These are phyloP conservation scores for Linum trigynum DNA, from an alignment of 345 rosid genomes.

Conservation along the genomic window DNA sequence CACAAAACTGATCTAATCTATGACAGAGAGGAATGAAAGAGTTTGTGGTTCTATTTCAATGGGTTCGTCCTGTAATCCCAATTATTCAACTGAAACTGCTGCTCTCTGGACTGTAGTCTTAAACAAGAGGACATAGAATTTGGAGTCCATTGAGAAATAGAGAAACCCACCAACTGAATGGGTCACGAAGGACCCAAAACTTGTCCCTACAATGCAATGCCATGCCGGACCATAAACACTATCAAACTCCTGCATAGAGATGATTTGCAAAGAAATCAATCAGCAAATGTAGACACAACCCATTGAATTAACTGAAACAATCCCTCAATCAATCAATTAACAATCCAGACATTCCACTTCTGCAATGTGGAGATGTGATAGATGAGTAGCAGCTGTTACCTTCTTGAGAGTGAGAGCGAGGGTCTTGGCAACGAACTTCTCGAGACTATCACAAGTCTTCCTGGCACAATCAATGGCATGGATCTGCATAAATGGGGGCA, in stretches of 20 bases:
- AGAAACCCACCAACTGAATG: conserved; percentile 55
- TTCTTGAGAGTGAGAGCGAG: conserved; percentile 61
- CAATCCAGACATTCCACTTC: background rate
- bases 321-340: conserved; percentile 3
- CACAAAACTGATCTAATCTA: too few species aligned
- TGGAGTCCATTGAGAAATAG: conserved; percentile 50
- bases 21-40: too few species aligned
- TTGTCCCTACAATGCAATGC: conserved; percentile 60
- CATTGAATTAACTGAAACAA: conserved; percentile 6
- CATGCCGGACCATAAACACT: conserved; percentile 52
- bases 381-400: conserved; percentile 22
- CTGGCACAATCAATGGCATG: conserved; percentile 69
- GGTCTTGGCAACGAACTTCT: conserved; percentile 56
- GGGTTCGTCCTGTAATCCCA: background rate
- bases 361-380: background rate
- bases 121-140: conserved; percentile 44
- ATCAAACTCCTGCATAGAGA: conserved; percentile 46
- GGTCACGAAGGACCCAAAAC: conserved; percentile 56
- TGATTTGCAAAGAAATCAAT: background rate
- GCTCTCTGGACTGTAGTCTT: conserved; percentile 55
- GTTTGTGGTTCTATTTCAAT: too few species aligned
- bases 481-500: conserved; percentile 80
- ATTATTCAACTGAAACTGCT: conserved; percentile 30
- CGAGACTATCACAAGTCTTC: conserved; percentile 54
- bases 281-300: background rate